Evolutionary conservation across 2,329 filamentous ascomycete genomes (phyloP).

Genomic region (Neopestalotiopsis rosae): DNA sequence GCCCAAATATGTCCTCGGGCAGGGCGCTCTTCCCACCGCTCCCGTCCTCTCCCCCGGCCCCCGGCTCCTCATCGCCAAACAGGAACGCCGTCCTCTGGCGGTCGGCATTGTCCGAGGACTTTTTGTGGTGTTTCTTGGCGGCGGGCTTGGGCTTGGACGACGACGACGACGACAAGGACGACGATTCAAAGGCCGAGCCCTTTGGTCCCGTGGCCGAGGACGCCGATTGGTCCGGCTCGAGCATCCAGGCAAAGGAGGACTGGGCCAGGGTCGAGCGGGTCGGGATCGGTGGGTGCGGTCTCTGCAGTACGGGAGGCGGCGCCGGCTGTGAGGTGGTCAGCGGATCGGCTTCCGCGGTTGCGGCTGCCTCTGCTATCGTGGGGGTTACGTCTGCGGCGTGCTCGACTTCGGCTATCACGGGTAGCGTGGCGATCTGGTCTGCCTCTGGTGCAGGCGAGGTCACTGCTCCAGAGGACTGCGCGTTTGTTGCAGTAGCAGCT

Average conservation of each 20-base stretch:
- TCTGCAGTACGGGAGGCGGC: conserved; percentile 31
- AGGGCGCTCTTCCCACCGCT: conserved; percentile 40
- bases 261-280: conserved; percentile 72
- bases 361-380: neutral
- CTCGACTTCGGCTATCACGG: neutral
- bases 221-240: conserved; percentile 59
- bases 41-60: conserved; percentile 27
- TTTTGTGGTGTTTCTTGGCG: conserved; percentile 41
- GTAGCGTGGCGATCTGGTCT: conserved; percentile 15
- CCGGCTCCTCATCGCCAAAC: conserved; percentile 56
- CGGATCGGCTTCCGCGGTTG: conserved; percentile 29
- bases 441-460: conserved; percentile 23
- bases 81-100: conserved; percentile 64
- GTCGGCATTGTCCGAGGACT: conserved; percentile 48
- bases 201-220: conserved; percentile 27
- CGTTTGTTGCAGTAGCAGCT: conserved; percentile 34
- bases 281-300: conserved; percentile 52
- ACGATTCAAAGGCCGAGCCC: conserved; percentile 16
- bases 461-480: conserved; percentile 26
- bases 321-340: conserved; percentile 22
- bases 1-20: conserved; percentile 59
- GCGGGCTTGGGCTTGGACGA: conserved; percentile 22
- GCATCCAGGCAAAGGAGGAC: conserved; percentile 82
- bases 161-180: neutral
- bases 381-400: neutral